A percentile compares a stretch with the other conserved stretches of the same genome.
These are phyloP conservation scores for Telfairia occidentalis DNA, from an alignment of 331 rosid species.

Conservation along the genomic window DNA sequence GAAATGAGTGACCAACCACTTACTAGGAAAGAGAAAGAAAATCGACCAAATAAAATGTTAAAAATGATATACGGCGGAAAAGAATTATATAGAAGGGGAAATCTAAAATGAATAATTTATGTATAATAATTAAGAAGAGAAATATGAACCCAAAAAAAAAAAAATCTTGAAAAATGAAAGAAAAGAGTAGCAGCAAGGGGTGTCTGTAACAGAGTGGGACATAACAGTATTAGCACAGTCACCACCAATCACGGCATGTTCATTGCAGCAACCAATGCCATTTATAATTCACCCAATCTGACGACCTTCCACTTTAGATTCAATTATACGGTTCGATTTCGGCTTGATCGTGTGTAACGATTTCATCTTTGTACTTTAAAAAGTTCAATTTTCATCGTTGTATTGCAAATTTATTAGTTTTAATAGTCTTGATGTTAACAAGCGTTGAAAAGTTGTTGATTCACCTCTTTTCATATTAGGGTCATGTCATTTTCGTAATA, in stretches of 20 bases:
- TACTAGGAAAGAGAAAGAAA: neutral
- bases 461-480: neutral
- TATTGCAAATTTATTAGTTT: neutral
- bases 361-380: neutral
- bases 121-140: neutral
- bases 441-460: neutral
- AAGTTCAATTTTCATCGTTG: neutral
- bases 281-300: neutral
- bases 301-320: too few species aligned
- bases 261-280: constrained; percentile 21
- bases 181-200: neutral
- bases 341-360: neutral
- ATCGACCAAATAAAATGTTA: neutral
- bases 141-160: neutral
- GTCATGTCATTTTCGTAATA: neutral
- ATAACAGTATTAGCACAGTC: neutral
- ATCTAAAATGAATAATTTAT: neutral
- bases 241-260: constrained; percentile 34
- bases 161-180: neutral
- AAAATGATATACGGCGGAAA: neutral
- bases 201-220: neutral
- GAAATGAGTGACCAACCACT: constrained; percentile 2
- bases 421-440: neutral
- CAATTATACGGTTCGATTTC: too few species aligned
- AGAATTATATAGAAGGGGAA: neutral